Evolutionary conservation across 2,329 filamentous ascomycete genomes (phyloP).

Genomic region (Scedosporium apiospermum): DNA sequence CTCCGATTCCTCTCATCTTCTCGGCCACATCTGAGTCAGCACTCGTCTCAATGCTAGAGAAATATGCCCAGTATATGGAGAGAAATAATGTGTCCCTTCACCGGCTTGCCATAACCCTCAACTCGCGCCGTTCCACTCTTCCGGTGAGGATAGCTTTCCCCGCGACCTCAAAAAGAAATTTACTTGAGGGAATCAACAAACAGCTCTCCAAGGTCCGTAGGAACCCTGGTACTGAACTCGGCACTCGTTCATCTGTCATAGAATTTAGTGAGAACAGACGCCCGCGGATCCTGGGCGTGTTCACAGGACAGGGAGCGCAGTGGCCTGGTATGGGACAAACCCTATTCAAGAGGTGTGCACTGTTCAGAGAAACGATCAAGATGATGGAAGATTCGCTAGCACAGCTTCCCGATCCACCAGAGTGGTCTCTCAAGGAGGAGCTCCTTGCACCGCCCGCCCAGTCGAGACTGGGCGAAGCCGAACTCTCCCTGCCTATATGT

Average conservation of each 20-base stretch:
- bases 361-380: conserved; percentile 12
- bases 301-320: not conserved
- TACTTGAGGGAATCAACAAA: too few species aligned
- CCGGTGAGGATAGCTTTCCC: too few species aligned
- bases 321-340: not conserved
- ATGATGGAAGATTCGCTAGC: not conserved
- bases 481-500: conserved; percentile 27
- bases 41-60: too few species aligned
- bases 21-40: too few species aligned
- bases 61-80: too few species aligned
- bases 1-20: too few species aligned
- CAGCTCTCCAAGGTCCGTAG: not conserved
- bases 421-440: not conserved
- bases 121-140: too few species aligned
- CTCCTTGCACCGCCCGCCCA: conserved; percentile 10
- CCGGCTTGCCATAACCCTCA: too few species aligned
- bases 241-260: not conserved
- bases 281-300: not conserved
- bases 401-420: not conserved
- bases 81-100: too few species aligned
- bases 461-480: conserved; percentile 13
- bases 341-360: conserved; percentile 3
- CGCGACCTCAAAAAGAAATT: too few species aligned
- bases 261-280: too few species aligned
- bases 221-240: not conserved